Base-by-base conservation (phyloP, 2,329 filamentous ascomycete genomes). In the Fusarium pseudograminearum region DNA sequence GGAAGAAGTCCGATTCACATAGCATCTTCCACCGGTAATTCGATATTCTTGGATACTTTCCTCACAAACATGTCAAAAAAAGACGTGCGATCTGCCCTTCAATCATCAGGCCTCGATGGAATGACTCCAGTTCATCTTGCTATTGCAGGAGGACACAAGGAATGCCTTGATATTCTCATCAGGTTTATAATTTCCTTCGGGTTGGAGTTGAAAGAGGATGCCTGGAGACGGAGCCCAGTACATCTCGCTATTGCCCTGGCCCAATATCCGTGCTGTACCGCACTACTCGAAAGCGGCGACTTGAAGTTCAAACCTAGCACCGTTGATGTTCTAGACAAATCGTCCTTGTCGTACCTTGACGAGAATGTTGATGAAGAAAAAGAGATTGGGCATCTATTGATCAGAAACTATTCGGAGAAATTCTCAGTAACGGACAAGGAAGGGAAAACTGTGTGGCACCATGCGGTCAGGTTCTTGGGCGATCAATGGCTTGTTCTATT, bases 401-500 rank as follows among this genome's bases (percentile, higher is more conserved):
- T 38, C 1, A 38, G 10, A 5, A 38, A 38, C 5, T 3, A 38
- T 38, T 38, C 36, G 3, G 10, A 38, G 5, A 38, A 20, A 38
- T 38, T 38, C 10, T 4, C 2, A n/a, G 10, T 12, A 0, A 38
- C 10, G 10, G 36, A 38, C 9, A 12, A 20, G 6, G 18, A 38
- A 38, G 36, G 36, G 36, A 11, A 11, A 20, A n/a, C 18, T 38
- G 36, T 38, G 2, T 38, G 36, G 36, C 36, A 38, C 18, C 36
- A 38, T 20, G 36, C 18, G 0, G 5, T 20, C 10, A n/a, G 36
- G 1, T 38, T 38, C 11, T 3, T 36, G 9, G n/a, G 34, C 18
- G 1, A 18, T n/a, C 7, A 3, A 9, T 16, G 7, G 14, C 2
- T 8, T 14, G 0, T 2, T 33, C 31, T 33, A 33, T 7, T 3